Base-by-base conservation (phyloP, 176 grass and related monocot genomes). In the Aegilops umbellulata region DNA sequence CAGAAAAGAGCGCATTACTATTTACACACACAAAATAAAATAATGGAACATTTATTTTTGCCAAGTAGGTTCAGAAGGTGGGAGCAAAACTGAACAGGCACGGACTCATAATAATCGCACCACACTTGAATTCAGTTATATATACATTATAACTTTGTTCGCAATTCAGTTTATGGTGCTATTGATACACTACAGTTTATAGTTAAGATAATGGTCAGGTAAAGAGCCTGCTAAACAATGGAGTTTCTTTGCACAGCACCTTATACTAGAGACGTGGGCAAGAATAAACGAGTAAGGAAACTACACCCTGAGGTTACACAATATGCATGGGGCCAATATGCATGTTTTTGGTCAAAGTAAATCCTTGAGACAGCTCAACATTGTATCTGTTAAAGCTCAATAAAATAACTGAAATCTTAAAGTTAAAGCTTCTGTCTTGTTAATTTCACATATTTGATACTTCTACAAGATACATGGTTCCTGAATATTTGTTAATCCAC, bases 1-100 rank as follows among this genome's bases (percentile, higher is more conserved):
- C n/a, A n/a, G n/a, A n/a, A n/a, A n/a, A 83, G 65, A 85, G 88
- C 17, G 74, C 60, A 47, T 65, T 71, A 39, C 49, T 76, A 27
- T 81, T 77, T 83, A 41, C 46, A 73, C 24, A 81, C 31, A 80
- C 10, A 47, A 26, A 8, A 41, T 34, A 69, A 61, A 74, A 69
- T 30, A 25, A 47, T 57, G 6, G 19, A 82, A 76, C 14, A 64
- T 23, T 32, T 47, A 24, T 60, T 51, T 4, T 64, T 69, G 46
- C 30, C 36, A 67, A 93, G 24, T 34, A 31, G 14, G 69, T 69
- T 64, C 42, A 46, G 87, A 16, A 80, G 26, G 49, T 64, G 60
- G 27, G 62, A 76, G 36, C 19, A 30, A 76, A 72, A 67, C 19
- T 24, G 25, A 80, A 58, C 14, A 26, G 17, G 14, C 5, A 1